phyloP scores from a whole-genome alignment of 371 early-diverging fungal species.

The Mucor indicus region DNA sequence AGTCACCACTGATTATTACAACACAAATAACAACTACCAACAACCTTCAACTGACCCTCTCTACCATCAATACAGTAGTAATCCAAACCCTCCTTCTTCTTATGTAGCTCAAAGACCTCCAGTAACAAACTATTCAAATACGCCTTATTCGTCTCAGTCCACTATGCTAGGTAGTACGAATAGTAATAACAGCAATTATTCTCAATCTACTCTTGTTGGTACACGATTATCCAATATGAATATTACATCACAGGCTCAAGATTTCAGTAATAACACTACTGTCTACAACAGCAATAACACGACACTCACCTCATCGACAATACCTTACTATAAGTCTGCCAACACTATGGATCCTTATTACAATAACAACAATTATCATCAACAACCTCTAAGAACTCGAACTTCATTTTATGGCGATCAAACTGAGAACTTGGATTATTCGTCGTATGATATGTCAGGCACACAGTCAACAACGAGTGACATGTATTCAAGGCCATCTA shows the following conservation, averaged over 20 bases:
- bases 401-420: constrained; percentile 10
- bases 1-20: no score
- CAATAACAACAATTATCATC: constrained; percentile 2
- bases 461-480: constrained; percentile 1
- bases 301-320: neutral
- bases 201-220: no score
- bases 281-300: neutral
- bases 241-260: neutral
- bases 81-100: neutral
- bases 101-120: neutral
- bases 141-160: no score
- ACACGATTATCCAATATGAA: no score
- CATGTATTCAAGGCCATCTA: constrained; percentile 9
- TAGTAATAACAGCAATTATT: no score
- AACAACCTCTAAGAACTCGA: constrained; percentile 1
- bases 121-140: no score
- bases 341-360: neutral
- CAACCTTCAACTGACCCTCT: neutral
- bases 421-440: constrained; percentile 1
- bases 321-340: neutral
- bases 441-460: constrained; percentile 11
- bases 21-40: constrained; percentile 4
- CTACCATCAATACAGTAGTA: neutral
- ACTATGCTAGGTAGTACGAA: no score
- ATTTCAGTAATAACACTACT: neutral